Conservation (phyloP, 495 filamentous ascomycete species). For the Diplogelasinospora grovesii region DNA sequence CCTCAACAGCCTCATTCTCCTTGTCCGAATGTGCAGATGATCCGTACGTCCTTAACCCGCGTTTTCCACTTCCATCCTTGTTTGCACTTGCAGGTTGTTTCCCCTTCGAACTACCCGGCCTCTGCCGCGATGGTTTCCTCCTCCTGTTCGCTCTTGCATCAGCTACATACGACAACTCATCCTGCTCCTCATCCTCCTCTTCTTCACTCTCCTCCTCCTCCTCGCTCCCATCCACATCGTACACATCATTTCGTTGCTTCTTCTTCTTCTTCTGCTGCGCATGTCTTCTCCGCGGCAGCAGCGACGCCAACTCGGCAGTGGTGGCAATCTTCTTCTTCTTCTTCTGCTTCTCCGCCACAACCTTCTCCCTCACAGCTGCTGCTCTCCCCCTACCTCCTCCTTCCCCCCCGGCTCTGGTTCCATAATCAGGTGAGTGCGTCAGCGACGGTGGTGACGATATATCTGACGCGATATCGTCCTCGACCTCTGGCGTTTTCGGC, state of each 20-base stretch:
- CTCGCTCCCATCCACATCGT: constrained; percentile 15
- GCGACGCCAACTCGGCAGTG: constrained; percentile 36
- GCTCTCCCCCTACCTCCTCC: too few relatives aligned
- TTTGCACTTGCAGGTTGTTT: constrained; percentile 6
- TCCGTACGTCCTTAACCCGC: constrained; percentile 28
- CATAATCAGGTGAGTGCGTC: constrained; percentile 44
- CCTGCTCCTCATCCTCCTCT: constrained; percentile 26
- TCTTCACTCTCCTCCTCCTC: constrained; percentile 18
- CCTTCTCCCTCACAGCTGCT: too few relatives aligned
- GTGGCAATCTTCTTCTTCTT: constrained; percentile 24
- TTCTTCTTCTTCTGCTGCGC: constrained; percentile 5
- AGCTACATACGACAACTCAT: constrained; percentile 32
- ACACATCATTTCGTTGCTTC: constrained; percentile 17
- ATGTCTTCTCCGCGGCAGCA: constrained; percentile 33
- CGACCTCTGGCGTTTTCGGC: constrained; percentile 21
- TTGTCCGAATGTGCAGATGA: constrained; percentile 31
- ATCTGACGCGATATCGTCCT: constrained; percentile 28
- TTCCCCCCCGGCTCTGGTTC: constrained; percentile 3
- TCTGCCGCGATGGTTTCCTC: not conserved
- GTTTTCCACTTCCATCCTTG: constrained; percentile 5
- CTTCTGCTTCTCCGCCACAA: constrained; percentile 20
- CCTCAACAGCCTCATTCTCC: constrained; percentile 32
- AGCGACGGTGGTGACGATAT: constrained; percentile 45
- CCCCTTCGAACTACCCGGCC: not conserved
- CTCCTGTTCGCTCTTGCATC: not conserved